Evolutionary conservation across 352 stramenopile genomes (phyloP), one percentile per base, ranked within the genome.

Genomic region (Phytophthora vignae): DNA sequence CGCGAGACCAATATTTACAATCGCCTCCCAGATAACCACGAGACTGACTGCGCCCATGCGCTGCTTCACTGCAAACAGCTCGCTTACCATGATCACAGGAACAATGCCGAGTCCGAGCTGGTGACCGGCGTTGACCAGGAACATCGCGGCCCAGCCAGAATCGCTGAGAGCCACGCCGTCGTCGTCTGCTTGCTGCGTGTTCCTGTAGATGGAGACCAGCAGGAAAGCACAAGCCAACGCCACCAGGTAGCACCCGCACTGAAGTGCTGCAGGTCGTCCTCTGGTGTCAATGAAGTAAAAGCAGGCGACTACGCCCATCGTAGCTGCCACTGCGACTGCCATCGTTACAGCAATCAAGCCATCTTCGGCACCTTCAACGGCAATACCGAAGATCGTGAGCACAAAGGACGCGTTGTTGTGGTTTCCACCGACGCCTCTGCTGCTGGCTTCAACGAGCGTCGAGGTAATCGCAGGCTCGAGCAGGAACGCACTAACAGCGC

Each of bases 31-130:
- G 46, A 95, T 86, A n/a, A 92, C 59, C 19, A 92, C 75, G 62
- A 95, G 62, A 38, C 88, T 94, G 27, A 91, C 68, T 53, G 84
- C 88, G 12, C 84, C 77, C 29, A 91, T 68, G 3, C 88, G 86
- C 46, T 91, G 82, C 52, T 79, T 81, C 11, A 84, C 87, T 3
- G 86, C 80, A 65, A 95, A 95, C 4, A 95, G 70, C 67, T 95
- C 88, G 44, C 86, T 91, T 17, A 82, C 68, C 21, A 91, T 58
- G 29, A 95, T 78, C 21, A 90, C 48, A 1, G 88, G 85, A 5
- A 83, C 77, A 33, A 93, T 65, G 2, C 82, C 86, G 6, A 94
- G 71, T 3, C 88, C 86, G 22, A 94, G 78, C 40, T 92, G 75
- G 50, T 93, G 83, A 3, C 86, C 86, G 5, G 83, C 86, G 29